Base-by-base conservation (phyloP, 495 filamentous ascomycete species). In the Annulohypoxylon nitens region DNA sequence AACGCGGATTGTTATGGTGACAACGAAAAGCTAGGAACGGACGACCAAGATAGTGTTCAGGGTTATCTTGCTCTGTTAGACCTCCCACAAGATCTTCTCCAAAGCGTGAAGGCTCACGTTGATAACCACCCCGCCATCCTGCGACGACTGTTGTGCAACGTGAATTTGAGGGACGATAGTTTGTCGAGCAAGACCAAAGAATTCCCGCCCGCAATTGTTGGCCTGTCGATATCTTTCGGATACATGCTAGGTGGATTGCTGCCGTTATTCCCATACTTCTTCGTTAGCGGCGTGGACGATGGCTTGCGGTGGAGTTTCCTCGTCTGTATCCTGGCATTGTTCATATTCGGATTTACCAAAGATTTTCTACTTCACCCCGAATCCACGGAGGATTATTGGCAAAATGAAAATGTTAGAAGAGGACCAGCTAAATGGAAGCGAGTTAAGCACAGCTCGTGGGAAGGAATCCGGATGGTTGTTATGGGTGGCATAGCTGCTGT, bases 211-310 rank as follows among this genome's bases (percentile, higher is more conserved):
- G 26, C 81, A 0, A 34, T 82, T 0, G 78, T 80, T 0, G 86
- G 85, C 4, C 60, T 85, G 2, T 86, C 84, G 2, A 90, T 95
- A 57, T 88, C 91, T 0, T 68, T 90, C 6, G 91, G 90, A 7
- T 95, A 95, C 78, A 88, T 93, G 69, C 78, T 94, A 58, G 92
- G 92, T 26, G 93, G 93, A 1, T 85, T 92, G 25, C 80, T 94
- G 0, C 92, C 92, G 10, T 79, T 94, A 7, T 75, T 93, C n/a
- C 92, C 92, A 3, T 95, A 95, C 77, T 90, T 95, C 74, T 92
- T 91, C 67, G 89, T 93, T 37, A 36, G 80, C 2, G 79, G 87
- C n/a, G 89, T 92, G 1, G 83, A 85, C 58, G 54, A 84, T 14
- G 93, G 90, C 20, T 78, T 95, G 74, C 82, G 82, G 20, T 91